Evolutionary conservation across 164 flowering plant genomes (phyloP), one percentile per base, ranked within the genome.

Genomic region (Vitis rupestris): DNA sequence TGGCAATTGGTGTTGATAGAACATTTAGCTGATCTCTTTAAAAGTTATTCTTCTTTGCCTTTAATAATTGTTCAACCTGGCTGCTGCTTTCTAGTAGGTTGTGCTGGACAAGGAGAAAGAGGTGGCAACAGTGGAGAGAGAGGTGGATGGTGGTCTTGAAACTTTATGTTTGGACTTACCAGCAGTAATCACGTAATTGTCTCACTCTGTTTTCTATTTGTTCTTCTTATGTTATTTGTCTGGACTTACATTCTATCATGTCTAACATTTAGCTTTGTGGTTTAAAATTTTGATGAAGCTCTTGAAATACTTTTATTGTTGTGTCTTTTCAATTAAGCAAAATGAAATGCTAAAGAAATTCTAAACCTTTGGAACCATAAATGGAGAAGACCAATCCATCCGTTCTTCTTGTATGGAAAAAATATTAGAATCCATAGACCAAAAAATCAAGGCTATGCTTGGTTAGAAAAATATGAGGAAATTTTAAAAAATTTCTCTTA

Each of bases 81-180:
- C 68, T 72, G 68, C 48, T 78, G 74, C 55, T 75, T 59, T 79
- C 70, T 76, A 75, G 81, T 84, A 91, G 99, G 96, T 93, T 82
- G 83, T 88, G 72, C 78, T 95, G 76, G 96, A 95, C 78, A 87
- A 85, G 73, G 93, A 82, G 61, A 95, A 90, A 50, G 82, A 85
- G 57, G 76, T 72, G 49, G 97, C 81, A 50, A 86, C 83, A 27
- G 97, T 94, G 63, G 99, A 92, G 16, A 87, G 97, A 82, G 99
- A 94, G 83, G 98, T 94, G 52, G 98, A 92, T 73, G 97, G 92
- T 75, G 98, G 94, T 63, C 85, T 90, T 29, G 98, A 94, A 83
- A 91, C 97, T 12, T 58, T 94, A 63, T 78, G 80, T 67, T 75
- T 94, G 67, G 91, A 87, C 73, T 77, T 92, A 47, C 99, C 99